Evolutionary conservation across 129 eudicot genomes (phyloP), one percentile per base, ranked within the genome.

Genomic region (Pittosporum tobira): DNA sequence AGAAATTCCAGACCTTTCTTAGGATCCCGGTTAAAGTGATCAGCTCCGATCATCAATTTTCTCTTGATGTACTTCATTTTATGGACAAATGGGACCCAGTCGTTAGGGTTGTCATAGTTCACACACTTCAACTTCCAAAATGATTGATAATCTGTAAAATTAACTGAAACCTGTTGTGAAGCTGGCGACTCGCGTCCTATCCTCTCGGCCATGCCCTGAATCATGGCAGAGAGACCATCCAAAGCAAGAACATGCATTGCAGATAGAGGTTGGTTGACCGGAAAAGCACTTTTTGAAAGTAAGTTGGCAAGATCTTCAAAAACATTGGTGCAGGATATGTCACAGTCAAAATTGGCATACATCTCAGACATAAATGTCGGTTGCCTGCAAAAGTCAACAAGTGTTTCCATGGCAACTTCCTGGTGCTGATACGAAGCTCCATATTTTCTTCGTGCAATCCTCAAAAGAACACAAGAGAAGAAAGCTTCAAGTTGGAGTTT

Each of bases 371-470:
- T 86, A 71, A 86, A 86, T 20, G 87, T 57, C 57, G 79, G 79
- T 48, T 82, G 91, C 72, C 91, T 68, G 55, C 95, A 86, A 64
- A 86, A 79, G 78, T 86, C 95, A 71, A 86, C 95, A 59, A 86
- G 87, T 59, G 95, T 87, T 70, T 86, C 95, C 95, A 86, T 86
- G 9, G 87, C 95, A 67, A 79, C 87, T 69, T 86, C 95, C 75
- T 86, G 91, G 65, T 86, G 95, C 73, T 82, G 95, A 70, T 82
- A 82, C 27, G 87, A 73, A 71, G 91, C 84, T 11, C 95, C 95
- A 64, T 61, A 82, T 5, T 82, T 76, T 61, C 84, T 82, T 58
- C 79, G 87, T 48, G 87, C 77, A 48, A 82, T 84, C 61, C 95
- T 75, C 71, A 86, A 60, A 45, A 86, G 67, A 56, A 86, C 91